Evolutionary conservation across 306 rosid genomes (phyloP), one percentile per base, ranked within the genome.

Genomic region (Carpinus viminea): DNA sequence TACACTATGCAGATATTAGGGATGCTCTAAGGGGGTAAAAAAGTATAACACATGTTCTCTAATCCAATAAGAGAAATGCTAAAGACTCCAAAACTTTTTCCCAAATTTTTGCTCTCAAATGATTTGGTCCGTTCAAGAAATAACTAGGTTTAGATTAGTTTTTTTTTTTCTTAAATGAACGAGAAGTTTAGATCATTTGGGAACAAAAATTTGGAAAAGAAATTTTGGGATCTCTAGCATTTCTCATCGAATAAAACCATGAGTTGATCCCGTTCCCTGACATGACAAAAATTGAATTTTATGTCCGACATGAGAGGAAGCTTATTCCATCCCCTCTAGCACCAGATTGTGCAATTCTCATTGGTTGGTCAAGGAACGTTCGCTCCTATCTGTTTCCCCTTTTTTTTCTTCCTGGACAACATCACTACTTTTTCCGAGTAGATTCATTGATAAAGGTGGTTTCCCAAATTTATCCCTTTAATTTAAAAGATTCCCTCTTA

Each of bases 401-500:
- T 31, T 31, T 41, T 6, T 41, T 41, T 56, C 68, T 56, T 64
- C 50, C 52, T 24, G 60, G 57, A 31, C 51, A 68, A 72, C 80
- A 57, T 74, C 47, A 57, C 64, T 31, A 4, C 43, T 28, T 61
- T 61, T 8, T 74, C 50, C 74, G 31, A 53, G 52, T 8, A 72
- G 78, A 72, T 75, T 72, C 79, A 84, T 16, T n/a, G 45, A 74
- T 70, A 56, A 80, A 47, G 18, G 15, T 60, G 31, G 31, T 28
- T 59, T 48, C 4, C 17, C 7, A 31, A 16, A 45, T 38, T 69
- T 48, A 70, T 55, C 41, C 57, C 48, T 71, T 75, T 70, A 71
- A 71, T 70, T 71, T 69, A 79, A 21, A 21, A 79, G 65, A 76
- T 61, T 79, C 76, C 51, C 83, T 56, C 76, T 53, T 31, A 18